Evolutionary conservation across 371 early-diverging fungal genomes (phyloP).

Genomic region (Vairimorpha necatrix): DNA sequence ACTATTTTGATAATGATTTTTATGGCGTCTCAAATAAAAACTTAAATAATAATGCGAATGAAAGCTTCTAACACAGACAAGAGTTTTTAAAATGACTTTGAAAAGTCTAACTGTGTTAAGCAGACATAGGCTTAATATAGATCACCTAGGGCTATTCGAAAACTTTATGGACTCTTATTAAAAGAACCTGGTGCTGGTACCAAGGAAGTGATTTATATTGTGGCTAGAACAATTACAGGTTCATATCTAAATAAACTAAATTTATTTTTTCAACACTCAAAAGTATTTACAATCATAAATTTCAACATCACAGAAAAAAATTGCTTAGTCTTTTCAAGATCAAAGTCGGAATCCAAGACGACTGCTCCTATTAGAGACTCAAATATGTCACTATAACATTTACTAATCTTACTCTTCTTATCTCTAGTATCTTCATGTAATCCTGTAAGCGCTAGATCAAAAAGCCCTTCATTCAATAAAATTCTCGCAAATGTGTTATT

Average conservation of each 20-base stretch:
- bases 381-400: constrained; percentile 52
- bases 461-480: constrained; percentile 22
- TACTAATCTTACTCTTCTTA: constrained; percentile 19
- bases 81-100: too few relatives aligned
- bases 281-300: not conserved
- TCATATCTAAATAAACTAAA: not conserved
- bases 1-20: too few relatives aligned
- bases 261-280: not conserved
- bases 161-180: too few relatives aligned
- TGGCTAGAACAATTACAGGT: too few relatives aligned
- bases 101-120: too few relatives aligned
- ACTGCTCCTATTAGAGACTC: constrained; percentile 59
- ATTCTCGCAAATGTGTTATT: constrained; percentile 37
- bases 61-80: too few relatives aligned
- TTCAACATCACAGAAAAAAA: not conserved
- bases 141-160: not conserved
- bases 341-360: constrained; percentile 43
- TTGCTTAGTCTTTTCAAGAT: constrained; percentile 12
- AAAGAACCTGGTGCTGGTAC: too few relatives aligned
- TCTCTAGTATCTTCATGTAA: not conserved
- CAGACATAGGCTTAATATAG: too few relatives aligned
- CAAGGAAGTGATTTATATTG: too few relatives aligned
- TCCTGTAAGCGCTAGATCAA: constrained; percentile 17
- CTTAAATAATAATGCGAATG: too few relatives aligned
- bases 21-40: too few relatives aligned